A percentile compares a stretch with the other conserved stretches of the same genome.
Conservation (phyloP, 495 filamentous ascomycete species). For the Glarea lozoyensis region DNA sequence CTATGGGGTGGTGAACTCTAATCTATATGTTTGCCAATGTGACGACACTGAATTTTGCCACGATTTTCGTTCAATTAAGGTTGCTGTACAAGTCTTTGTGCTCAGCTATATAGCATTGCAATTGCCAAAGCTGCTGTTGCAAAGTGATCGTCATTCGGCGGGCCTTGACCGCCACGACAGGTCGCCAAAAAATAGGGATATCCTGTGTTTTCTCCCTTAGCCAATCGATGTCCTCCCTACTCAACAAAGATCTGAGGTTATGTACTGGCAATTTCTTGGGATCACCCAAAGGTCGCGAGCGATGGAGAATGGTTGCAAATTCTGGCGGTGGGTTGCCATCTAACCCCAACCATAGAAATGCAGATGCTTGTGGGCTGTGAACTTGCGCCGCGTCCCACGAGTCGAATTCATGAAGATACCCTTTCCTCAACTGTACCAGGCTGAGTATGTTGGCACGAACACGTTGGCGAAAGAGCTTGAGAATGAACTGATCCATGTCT, state of each 20-base stretch:
- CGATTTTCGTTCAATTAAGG: no score
- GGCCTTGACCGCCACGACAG: constrained; percentile 30
- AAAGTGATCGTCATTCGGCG: constrained; percentile 37
- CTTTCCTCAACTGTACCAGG: constrained; percentile 13
- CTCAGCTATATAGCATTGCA: constrained; percentile 49
- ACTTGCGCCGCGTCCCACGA: constrained; percentile 28
- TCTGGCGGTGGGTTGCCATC: constrained; percentile 5
- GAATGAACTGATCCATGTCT: constrained; percentile 58
- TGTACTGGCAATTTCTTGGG: constrained; percentile 13
- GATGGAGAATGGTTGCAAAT: constrained; percentile 14
- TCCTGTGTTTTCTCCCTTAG: constrained; percentile 28
- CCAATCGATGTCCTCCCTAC: constrained; percentile 11
- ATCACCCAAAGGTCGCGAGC: background rate
- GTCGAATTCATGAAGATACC: constrained; percentile 19
- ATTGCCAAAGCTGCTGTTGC: constrained; percentile 56
- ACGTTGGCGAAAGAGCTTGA: constrained; percentile 40
- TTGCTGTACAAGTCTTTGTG: constrained; percentile 6
- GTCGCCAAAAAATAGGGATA: background rate
- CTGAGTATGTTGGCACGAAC: constrained; percentile 32
- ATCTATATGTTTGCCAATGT: no score
- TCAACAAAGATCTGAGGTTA: constrained; percentile 15
- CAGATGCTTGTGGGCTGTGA: constrained; percentile 5
- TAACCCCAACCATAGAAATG: constrained; percentile 13
- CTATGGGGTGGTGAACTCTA: no score
- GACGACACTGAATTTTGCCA: no score